phyloP scores from a whole-genome alignment of 352 stramenopile genomes.

The Phytophthora syringae region DNA sequence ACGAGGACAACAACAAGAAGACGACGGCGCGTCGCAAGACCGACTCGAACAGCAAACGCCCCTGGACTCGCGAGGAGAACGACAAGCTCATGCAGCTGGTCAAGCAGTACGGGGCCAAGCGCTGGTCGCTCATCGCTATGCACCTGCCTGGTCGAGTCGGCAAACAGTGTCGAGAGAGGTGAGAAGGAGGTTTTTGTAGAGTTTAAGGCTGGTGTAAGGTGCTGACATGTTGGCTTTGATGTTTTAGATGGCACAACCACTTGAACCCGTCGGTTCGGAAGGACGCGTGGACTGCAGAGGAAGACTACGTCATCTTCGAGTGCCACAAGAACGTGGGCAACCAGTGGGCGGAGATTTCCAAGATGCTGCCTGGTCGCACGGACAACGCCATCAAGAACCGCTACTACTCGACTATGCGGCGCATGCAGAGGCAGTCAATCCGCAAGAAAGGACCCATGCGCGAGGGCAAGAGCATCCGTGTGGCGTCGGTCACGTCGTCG shows the following conservation, averaged over 20 bases:
- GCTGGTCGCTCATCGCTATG: constrained; percentile 91
- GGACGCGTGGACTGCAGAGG: constrained; percentile 89
- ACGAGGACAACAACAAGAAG: constrained; percentile 58
- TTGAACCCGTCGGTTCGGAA: constrained; percentile 89
- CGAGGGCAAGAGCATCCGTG: constrained; percentile 82
- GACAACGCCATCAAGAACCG: constrained; percentile 94
- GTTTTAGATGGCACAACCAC: constrained; percentile 86
- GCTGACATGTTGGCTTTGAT: neutral
- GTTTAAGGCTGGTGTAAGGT: neutral
- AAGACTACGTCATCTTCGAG: constrained; percentile 92
- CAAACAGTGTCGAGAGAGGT: constrained; percentile 89
- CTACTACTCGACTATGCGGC: constrained; percentile 93
- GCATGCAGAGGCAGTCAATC: constrained; percentile 88
- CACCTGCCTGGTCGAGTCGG: constrained; percentile 87
- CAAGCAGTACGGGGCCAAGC: constrained; percentile 89
- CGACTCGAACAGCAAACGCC: constrained; percentile 87
- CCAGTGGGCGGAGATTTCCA: constrained; percentile 93
- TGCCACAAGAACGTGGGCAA: constrained; percentile 93
- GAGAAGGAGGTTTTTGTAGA: neutral
- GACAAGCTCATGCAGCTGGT: constrained; percentile 90
- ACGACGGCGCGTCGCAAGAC: constrained; percentile 51
- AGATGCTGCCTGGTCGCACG: constrained; percentile 89
- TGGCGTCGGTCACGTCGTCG: constrained; percentile 64
- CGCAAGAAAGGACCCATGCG: constrained; percentile 86
- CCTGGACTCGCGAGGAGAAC: constrained; percentile 90